Percentiles rank a stretch among this genome's conserved stretches.
Conservation (phyloP, 2,329 filamentous ascomycete genomes). For the Colletotrichum camelliae region DNA sequence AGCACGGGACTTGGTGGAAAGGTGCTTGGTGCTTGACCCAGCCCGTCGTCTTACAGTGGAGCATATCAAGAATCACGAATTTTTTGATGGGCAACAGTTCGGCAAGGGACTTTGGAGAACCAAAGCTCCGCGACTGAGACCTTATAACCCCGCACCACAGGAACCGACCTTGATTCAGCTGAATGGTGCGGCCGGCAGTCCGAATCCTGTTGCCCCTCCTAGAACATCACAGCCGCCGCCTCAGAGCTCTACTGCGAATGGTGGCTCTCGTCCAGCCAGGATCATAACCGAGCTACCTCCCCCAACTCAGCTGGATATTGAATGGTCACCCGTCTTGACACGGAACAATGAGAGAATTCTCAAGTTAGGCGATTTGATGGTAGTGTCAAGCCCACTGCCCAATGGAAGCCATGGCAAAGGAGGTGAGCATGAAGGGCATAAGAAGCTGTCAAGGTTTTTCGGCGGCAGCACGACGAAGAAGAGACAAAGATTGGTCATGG, state of each 20-base stretch:
- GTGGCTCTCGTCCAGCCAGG: slow-evolving; percentile 68
- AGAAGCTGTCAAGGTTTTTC: slow-evolving; percentile 94
- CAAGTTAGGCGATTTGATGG: slow-evolving; percentile 89
- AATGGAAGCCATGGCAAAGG: slow-evolving; percentile 76
- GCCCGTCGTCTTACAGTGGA: slow-evolving; percentile 85
- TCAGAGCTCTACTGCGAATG: slow-evolving; percentile 47
- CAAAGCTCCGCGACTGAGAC: slow-evolving; percentile 85
- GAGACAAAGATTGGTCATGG: slow-evolving; percentile 89
- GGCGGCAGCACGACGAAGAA: slow-evolving; percentile 91
- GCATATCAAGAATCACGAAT: slow-evolving; percentile 95
- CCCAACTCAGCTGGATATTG: slow-evolving; percentile 95
- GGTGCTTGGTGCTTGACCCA: slow-evolving; percentile 89
- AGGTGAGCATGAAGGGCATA: slow-evolving; percentile 73
- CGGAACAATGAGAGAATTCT: slow-evolving; percentile 91
- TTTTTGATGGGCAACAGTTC: slow-evolving; percentile 88
- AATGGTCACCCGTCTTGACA: slow-evolving; percentile 96
- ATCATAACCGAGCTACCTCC: slow-evolving; percentile 95
- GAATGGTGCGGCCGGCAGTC: slow-evolving; percentile 54
- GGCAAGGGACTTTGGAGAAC: slow-evolving; percentile 86
- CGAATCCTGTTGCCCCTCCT: slow-evolving; percentile 33
- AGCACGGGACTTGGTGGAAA: slow-evolving; percentile 87
- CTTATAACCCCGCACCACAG: slow-evolving; percentile 78
- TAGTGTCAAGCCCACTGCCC: slow-evolving; percentile 78
- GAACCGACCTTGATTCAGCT: slow-evolving; percentile 79
- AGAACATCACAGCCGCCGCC: slow-evolving; percentile 38